These are phyloP conservation scores for Fragaria ananassa DNA, from an alignment of 306 rosid genomes.

Conservation along the genomic window DNA sequence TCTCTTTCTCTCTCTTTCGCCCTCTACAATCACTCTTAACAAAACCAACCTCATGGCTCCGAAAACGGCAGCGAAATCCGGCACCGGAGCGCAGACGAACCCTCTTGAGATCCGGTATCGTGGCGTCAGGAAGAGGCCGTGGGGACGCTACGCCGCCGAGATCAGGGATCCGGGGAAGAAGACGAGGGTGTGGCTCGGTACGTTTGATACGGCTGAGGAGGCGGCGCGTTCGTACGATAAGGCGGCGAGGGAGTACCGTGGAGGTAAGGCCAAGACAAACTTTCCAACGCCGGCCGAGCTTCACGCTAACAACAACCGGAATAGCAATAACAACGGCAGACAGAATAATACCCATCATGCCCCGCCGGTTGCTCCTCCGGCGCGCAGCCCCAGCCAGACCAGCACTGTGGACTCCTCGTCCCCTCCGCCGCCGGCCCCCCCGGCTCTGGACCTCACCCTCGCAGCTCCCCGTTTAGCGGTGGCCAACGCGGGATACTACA, in stretches of 20 bases:
- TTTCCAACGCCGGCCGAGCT: slow-evolving; percentile 23
- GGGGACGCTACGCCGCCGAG: slow-evolving; percentile 97
- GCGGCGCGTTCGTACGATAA: slow-evolving; percentile 85
- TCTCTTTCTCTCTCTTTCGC: neutral
- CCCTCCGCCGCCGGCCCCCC: slow-evolving; percentile 35
- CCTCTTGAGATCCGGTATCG: slow-evolving; percentile 67
- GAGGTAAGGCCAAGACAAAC: slow-evolving; percentile 71
- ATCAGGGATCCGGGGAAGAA: slow-evolving; percentile 87
- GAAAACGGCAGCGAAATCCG: slow-evolving; percentile 14
- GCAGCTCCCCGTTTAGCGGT: slow-evolving; percentile 1
- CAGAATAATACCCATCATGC: neutral
- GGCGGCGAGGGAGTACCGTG: slow-evolving; percentile 80
- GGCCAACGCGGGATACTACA: slow-evolving; percentile 8
- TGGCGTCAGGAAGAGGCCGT: slow-evolving; percentile 81
- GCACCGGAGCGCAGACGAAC: neutral
- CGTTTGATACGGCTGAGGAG: slow-evolving; percentile 76
- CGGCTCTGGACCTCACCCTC: slow-evolving; percentile 33
- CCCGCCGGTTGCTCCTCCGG: neutral
- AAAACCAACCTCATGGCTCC: slow-evolving; percentile 49
- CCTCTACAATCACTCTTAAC: neutral
- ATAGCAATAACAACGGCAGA: neutral
- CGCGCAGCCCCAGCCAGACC: slow-evolving; percentile 16
- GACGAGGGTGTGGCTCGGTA: slow-evolving; percentile 87
- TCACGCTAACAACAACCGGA: slow-evolving; percentile 19
- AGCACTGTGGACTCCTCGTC: slow-evolving; percentile 30